Conservation (phyloP, 148 eudicot genomes). For the Fagopyrum esculentum region DNA sequence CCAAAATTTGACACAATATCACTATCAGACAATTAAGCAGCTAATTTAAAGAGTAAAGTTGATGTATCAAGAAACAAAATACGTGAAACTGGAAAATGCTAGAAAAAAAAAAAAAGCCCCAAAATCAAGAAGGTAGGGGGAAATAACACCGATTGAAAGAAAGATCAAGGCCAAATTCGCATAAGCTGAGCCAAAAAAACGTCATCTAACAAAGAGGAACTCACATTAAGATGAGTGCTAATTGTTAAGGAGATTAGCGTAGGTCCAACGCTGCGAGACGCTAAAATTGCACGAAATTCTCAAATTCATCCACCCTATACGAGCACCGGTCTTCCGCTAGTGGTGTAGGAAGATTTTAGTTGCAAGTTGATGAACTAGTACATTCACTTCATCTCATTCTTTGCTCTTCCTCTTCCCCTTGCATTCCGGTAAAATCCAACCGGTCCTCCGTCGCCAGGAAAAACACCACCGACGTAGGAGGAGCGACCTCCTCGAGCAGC, state of each 20-base stretch:
- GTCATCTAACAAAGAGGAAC: background rate
- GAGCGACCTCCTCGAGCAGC: background rate
- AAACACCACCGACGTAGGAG: background rate
- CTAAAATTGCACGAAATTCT: constrained; percentile 79
- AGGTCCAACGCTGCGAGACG: constrained; percentile 89
- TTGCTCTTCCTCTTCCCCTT: background rate
- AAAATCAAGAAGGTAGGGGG: background rate
- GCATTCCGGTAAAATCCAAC: background rate
- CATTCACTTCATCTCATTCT: constrained; percentile 33
- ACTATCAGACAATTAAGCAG: background rate
- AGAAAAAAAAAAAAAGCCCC: background rate
- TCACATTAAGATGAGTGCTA: constrained; percentile 61
- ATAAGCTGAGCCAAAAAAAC: background rate
- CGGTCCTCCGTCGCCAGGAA: background rate
- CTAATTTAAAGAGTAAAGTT: background rate
- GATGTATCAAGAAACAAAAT: background rate
- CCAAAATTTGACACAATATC: background rate
- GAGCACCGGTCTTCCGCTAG: constrained; percentile 48
- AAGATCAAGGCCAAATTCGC: background rate
- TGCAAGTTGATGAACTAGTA: constrained; percentile 81
- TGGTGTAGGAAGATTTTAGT: constrained; percentile 30
- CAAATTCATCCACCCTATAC: constrained; percentile 69
- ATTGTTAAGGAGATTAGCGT: constrained; percentile 43
- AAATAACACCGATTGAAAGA: background rate
- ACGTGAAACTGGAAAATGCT: background rate